Evolutionary conservation across 805 yeast genomes (phyloP).

Genomic region (Sugiyamaella chiloensis): DNA sequence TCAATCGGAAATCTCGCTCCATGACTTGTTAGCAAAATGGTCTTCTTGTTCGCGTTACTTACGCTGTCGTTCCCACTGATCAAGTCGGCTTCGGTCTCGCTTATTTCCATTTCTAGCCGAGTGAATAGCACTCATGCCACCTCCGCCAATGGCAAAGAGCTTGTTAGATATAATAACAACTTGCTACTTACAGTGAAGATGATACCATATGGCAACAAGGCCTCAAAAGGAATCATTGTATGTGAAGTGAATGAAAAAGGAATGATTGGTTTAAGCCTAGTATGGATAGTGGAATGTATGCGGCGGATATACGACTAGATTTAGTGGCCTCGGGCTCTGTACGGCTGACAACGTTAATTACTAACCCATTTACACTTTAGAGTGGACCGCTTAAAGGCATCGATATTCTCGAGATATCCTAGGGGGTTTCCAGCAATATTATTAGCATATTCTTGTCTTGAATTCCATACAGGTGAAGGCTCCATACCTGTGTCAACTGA

Average conservation of each 20-base stretch:
- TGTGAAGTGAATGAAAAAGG: constrained; percentile 1
- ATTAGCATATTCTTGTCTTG: too few relatives aligned
- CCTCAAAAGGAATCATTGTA: constrained; percentile 60
- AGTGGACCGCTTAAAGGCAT: too few relatives aligned
- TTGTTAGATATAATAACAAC: constrained; percentile 17
- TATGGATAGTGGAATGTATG: not conserved
- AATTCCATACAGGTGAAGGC: too few relatives aligned
- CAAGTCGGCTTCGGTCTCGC: constrained; percentile 52
- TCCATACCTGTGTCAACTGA: too few relatives aligned
- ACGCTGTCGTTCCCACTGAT: constrained; percentile 50
- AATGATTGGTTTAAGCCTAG: constrained; percentile 5
- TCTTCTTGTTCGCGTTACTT: constrained; percentile 26
- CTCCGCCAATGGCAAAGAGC: constrained; percentile 55
- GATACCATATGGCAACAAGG: constrained; percentile 57
- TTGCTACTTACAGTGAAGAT: constrained; percentile 48
- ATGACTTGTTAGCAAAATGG: constrained; percentile 39
- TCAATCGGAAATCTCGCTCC: constrained; percentile 72
- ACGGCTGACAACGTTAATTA: too few relatives aligned
- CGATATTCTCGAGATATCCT: too few relatives aligned
- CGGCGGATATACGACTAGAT: not conserved
- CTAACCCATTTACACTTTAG: too few relatives aligned
- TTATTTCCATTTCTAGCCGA: constrained; percentile 47
- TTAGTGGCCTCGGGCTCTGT: too few relatives aligned
- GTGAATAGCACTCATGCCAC: constrained; percentile 44
- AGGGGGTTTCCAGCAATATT: too few relatives aligned